Conservation (phyloP, 345 rosid species). For the Salix exigua region DNA sequence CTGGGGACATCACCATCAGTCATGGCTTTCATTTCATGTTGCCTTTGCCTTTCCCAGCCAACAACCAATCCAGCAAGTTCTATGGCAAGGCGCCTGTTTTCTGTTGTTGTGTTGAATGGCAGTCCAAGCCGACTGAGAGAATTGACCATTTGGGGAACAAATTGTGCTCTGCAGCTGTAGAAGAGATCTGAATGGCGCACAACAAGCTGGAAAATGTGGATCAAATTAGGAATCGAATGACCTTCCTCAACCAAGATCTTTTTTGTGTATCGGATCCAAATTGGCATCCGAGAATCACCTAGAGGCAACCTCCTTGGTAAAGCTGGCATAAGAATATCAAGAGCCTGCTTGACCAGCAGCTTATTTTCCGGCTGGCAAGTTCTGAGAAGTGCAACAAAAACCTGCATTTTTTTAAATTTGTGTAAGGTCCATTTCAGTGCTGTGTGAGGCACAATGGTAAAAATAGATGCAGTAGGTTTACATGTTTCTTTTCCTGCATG, state of each 20-base stretch:
- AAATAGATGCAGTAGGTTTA: neutral
- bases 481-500: neutral
- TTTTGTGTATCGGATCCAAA: slow-evolving; percentile 97
- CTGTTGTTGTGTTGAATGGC: slow-evolving; percentile 88
- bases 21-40: slow-evolving; percentile 72
- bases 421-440: neutral
- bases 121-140: slow-evolving; percentile 96
- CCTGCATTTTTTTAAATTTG: slow-evolving; percentile 50
- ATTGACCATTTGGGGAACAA: slow-evolving; percentile 99
- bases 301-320: slow-evolving; percentile 90
- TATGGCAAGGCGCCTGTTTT: slow-evolving; percentile 95
- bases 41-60: slow-evolving; percentile 97
- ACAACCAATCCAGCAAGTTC: slow-evolving; percentile 99
- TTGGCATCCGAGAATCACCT: slow-evolving; percentile 98
- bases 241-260: slow-evolving; percentile 98
- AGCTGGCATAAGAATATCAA: slow-evolving; percentile 98
- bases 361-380: slow-evolving; percentile 98
- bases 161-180: slow-evolving; percentile 96
- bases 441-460: neutral
- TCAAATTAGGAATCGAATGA: slow-evolving; percentile 89
- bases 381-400: slow-evolving; percentile 97
- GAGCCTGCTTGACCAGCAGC: slow-evolving; percentile 95
- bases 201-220: slow-evolving; percentile 97
- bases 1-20: slow-evolving; percentile 62
- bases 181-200: slow-evolving; percentile 97